Conservation (phyloP, 2,329 filamentous ascomycete species). For the Talaromyces funiculosus region DNA sequence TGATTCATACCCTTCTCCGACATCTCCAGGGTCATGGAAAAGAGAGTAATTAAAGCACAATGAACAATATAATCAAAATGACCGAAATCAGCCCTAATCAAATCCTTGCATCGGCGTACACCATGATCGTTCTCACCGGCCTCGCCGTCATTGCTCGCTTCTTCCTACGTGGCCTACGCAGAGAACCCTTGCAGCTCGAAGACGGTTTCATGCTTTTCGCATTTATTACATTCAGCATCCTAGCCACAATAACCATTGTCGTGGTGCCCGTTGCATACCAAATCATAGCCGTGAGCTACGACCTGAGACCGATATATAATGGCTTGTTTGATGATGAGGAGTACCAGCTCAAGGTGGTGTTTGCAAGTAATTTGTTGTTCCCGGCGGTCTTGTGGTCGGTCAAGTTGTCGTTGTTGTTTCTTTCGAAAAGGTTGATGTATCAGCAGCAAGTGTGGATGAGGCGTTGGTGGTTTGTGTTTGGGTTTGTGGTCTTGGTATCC, state of each 20-base stretch:
- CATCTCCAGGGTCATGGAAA: neutral
- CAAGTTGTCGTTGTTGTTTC: conserved; percentile 36
- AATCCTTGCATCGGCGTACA: conserved; percentile 13
- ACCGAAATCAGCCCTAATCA: conserved; percentile 5
- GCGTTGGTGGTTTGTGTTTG: conserved; percentile 34
- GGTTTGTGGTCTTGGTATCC: conserved; percentile 29
- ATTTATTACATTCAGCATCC: conserved; percentile 23
- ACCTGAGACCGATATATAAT: conserved; percentile 22
- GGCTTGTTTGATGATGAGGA: conserved; percentile 27
- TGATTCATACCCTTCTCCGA: neutral
- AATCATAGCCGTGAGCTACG: conserved; percentile 22
- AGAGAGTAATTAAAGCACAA: too few species aligned
- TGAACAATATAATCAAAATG: conserved; percentile 2
- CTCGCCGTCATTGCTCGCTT: conserved; percentile 16
- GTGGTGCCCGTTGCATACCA: conserved; percentile 30
- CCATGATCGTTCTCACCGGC: conserved; percentile 17
- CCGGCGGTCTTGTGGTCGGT: conserved; percentile 37
- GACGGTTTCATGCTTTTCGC: conserved; percentile 15
- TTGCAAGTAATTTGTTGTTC: conserved; percentile 33
- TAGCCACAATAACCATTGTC: conserved; percentile 30
- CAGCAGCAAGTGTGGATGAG: conserved; percentile 26
- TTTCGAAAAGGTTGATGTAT: conserved; percentile 34
- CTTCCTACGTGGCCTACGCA: conserved; percentile 4
- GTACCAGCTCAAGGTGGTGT: conserved; percentile 33
- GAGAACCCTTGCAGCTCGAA: conserved; percentile 6